A percentile compares a stretch with the other conserved stretches of the same genome.
Conservation (phyloP, 108 stramenopile species). For the Chaetoceros muelleri region DNA sequence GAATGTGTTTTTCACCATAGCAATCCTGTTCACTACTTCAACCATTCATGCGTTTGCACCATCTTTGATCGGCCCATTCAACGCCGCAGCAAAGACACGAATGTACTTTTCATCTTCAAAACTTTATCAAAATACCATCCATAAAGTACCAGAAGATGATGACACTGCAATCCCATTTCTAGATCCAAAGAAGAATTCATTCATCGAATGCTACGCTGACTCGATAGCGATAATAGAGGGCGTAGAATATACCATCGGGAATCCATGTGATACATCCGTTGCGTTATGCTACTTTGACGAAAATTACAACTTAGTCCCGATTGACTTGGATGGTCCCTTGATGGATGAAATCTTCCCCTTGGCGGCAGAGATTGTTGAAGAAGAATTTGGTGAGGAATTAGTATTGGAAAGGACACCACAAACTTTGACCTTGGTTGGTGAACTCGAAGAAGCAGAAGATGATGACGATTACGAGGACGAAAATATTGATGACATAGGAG, state of each 20-base stretch:
- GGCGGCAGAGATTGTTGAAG: conserved; percentile 68
- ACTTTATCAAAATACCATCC: neutral
- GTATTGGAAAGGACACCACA: conserved; percentile 70
- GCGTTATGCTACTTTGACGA: conserved; percentile 73
- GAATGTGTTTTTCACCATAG: no score
- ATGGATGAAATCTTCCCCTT: conserved; percentile 82
- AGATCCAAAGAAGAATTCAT: conserved; percentile 37
- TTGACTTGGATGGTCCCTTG: conserved; percentile 61
- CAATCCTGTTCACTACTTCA: no score
- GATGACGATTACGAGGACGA: conserved; percentile 34
- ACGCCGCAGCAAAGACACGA: no score
- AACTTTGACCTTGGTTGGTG: conserved; percentile 77
- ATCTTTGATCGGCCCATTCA: neutral
- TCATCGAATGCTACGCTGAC: conserved; percentile 84
- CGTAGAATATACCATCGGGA: conserved; percentile 76
- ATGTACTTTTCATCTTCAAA: no score
- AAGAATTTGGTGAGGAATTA: conserved; percentile 85
- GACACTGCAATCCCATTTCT: conserved; percentile 72
- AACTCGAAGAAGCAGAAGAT: conserved; percentile 49
- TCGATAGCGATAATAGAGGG: conserved; percentile 42
- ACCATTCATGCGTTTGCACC: no score
- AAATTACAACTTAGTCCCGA: conserved; percentile 47
- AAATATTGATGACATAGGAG: conserved; percentile 35
- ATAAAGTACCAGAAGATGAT: conserved; percentile 34
- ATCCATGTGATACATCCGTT: conserved; percentile 76